Conservation (phyloP, 768 basidiomycete genomes). For the Pulveroboletus sp. region DNA sequence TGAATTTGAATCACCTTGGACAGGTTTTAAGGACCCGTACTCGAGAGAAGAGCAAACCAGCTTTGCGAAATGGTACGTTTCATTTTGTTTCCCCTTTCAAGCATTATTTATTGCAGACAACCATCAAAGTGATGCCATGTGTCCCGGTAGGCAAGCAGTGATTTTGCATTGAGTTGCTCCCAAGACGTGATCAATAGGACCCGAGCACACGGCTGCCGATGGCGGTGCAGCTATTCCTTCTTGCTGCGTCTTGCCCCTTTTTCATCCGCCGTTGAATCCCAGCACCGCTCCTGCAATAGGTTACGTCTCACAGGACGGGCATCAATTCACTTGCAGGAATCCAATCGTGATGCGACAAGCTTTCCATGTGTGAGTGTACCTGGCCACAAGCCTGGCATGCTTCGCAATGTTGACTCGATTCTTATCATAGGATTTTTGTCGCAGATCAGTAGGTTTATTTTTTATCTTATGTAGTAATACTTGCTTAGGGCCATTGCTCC, state of each 20-base stretch:
- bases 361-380: constrained; percentile 56
- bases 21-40: constrained; percentile 66
- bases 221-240: constrained; percentile 45
- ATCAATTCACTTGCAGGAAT: constrained; percentile 52
- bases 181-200: constrained; percentile 33
- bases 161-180: neutral
- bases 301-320: constrained; percentile 57
- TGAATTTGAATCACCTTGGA: neutral
- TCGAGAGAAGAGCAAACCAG: constrained; percentile 53
- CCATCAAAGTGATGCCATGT: constrained; percentile 57
- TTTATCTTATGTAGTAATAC: neutral
- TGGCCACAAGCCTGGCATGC: fast-evolving
- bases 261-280: constrained; percentile 41
- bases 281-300: constrained; percentile 31
- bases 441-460: constrained; percentile 41
- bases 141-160: constrained; percentile 37
- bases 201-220: constrained; percentile 45
- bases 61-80: constrained; percentile 60
- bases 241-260: constrained; percentile 51
- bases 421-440: constrained; percentile 45
- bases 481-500: neutral
- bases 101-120: too few relatives aligned
- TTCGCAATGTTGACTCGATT: neutral
- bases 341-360: constrained; percentile 52
- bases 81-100: too few relatives aligned